Conservation (phyloP, 306 rosid genomes). For the Cucumis hystrix region DNA sequence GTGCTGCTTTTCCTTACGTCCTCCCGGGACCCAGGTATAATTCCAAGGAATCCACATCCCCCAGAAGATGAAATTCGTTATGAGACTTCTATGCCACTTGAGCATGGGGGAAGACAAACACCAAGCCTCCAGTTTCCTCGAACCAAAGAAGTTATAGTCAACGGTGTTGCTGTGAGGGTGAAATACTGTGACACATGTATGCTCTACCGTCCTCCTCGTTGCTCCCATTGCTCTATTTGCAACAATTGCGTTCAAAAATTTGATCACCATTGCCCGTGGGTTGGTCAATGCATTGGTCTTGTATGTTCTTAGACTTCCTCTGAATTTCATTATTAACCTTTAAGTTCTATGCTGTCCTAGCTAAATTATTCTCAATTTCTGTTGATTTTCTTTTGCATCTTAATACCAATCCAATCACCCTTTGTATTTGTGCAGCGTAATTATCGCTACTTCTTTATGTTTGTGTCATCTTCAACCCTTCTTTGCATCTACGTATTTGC, state of each 20-base stretch:
- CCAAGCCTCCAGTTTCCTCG: slow-evolving; percentile 71
- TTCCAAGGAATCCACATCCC: slow-evolving; percentile 79
- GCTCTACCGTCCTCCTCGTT: slow-evolving; percentile 94
- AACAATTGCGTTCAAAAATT: slow-evolving; percentile 93
- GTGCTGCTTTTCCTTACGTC: slow-evolving; percentile 84
- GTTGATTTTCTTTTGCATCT: background rate
- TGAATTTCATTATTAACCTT: background rate
- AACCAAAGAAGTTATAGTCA: slow-evolving; percentile 63
- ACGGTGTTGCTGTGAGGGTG: slow-evolving; percentile 57
- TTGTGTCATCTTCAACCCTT: slow-evolving; percentile 80
- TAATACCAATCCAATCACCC: background rate
- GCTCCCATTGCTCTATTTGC: slow-evolving; percentile 96
- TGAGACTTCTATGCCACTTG: slow-evolving; percentile 32
- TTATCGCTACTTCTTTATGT: slow-evolving; percentile 30
- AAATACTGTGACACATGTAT: slow-evolving; percentile 93
- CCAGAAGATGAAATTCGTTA: slow-evolving; percentile 78
- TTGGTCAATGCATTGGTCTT: slow-evolving; percentile 97
- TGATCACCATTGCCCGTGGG: slow-evolving; percentile 99
- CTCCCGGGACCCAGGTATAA: slow-evolving; percentile 79
- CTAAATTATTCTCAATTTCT: background rate
- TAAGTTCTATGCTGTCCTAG: background rate
- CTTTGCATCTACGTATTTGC: slow-evolving; percentile 78
- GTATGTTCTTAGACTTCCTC: slow-evolving; percentile 25
- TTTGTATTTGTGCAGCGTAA: slow-evolving; percentile 12
- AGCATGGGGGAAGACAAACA: slow-evolving; percentile 62